phyloP scores from a whole-genome alignment of 441 rosid species.

The Caryocar brasiliense region DNA sequence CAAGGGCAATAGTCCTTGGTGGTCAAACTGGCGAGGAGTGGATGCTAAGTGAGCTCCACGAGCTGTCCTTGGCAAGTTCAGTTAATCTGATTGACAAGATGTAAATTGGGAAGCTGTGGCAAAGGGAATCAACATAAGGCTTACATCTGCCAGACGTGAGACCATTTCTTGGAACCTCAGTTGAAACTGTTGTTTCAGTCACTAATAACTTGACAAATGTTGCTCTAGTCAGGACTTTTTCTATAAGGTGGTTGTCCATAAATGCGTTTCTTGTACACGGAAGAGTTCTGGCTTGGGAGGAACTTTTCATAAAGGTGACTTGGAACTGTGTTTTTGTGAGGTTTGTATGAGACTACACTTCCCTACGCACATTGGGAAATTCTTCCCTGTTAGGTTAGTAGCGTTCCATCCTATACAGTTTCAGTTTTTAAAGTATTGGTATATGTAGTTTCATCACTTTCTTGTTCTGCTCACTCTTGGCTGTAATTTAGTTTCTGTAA shows the following conservation, averaged over 20 bases:
- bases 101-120: neutral
- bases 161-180: slow-evolving; percentile 7
- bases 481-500: slow-evolving; percentile 26
- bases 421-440: slow-evolving; percentile 21
- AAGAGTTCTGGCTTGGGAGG: slow-evolving; percentile 22
- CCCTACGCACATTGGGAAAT: slow-evolving; percentile 15
- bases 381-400: slow-evolving; percentile 24
- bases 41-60: slow-evolving; percentile 90
- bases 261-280: slow-evolving; percentile 22
- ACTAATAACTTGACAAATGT: slow-evolving; percentile 20
- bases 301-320: slow-evolving; percentile 21
- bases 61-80: slow-evolving; percentile 59
- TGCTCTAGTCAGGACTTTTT: slow-evolving; percentile 15
- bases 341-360: slow-evolving; percentile 17
- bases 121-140: slow-evolving; percentile 1
- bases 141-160: slow-evolving; percentile 7
- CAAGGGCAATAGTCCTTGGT: slow-evolving; percentile 75
- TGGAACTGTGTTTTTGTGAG: slow-evolving; percentile 22
- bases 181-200: slow-evolving; percentile 18
- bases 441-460: slow-evolving; percentile 20
- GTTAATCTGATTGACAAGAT: slow-evolving; percentile 26
- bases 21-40: slow-evolving; percentile 97
- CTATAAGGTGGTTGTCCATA: slow-evolving; percentile 15
- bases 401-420: slow-evolving; percentile 22
- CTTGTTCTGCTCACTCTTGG: slow-evolving; percentile 12